A percentile compares a stretch with the other conserved stretches of the same genome.
These are phyloP conservation scores for Blumeria graminis DNA, from an alignment of 2,329 filamentous ascomycete genomes.

Conservation along the genomic window DNA sequence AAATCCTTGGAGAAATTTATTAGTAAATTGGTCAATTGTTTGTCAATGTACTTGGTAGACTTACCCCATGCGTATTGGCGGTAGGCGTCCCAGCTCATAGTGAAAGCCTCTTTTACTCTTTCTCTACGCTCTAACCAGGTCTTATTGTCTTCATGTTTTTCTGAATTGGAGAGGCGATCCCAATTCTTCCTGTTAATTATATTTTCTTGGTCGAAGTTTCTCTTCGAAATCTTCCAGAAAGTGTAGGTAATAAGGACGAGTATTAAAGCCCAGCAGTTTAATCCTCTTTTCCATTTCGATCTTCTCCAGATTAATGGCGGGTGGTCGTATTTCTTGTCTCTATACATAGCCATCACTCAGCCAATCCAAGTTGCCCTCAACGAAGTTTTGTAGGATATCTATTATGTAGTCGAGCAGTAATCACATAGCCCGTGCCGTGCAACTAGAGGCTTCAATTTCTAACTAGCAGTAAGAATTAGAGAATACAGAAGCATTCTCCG, in stretches of 20 bases:
- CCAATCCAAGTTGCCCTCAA: no score
- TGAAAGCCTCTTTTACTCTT: constrained; percentile 69
- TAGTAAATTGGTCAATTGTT: constrained; percentile 7
- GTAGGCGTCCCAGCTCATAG: constrained; percentile 81
- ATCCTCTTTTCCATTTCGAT: constrained; percentile 29
- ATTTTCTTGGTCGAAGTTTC: neutral
- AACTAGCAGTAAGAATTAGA: constrained; percentile 35
- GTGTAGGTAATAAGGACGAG: neutral
- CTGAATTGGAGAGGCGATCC: constrained; percentile 30
- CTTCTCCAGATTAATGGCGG: constrained; percentile 32
- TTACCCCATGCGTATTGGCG: constrained; percentile 82
- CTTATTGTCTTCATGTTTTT: constrained; percentile 20
- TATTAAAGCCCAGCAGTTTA: neutral
- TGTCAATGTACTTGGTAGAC: neutral
- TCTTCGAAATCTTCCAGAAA: neutral
- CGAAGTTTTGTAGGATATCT: no score
- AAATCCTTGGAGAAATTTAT: constrained; percentile 27
- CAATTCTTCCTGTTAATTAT: constrained; percentile 21
- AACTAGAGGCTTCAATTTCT: constrained; percentile 33
- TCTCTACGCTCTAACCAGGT: constrained; percentile 63
- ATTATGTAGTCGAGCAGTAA: no score
- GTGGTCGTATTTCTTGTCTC: constrained; percentile 83
- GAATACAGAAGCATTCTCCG: constrained; percentile 47
- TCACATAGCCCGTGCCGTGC: no score
- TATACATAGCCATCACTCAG: constrained; percentile 53